Base-by-base conservation (phyloP, 306 rosid species). In the Lablab purpureus region DNA sequence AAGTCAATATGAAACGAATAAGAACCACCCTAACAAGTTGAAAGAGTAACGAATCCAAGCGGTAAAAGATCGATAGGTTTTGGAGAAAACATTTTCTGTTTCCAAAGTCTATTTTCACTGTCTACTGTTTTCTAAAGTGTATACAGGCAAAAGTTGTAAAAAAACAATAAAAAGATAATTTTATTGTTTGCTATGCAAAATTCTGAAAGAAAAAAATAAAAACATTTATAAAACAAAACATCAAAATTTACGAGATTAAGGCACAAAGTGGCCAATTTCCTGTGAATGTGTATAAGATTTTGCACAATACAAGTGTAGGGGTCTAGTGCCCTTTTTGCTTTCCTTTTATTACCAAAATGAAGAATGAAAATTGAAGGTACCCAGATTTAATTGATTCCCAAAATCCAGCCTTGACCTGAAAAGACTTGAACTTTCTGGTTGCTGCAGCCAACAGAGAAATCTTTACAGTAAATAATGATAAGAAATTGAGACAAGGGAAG, bases 351-450 rank as follows among this genome's bases (percentile, higher is more conserved):
- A 34, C 2, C 41, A 41, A 47, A 55, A 47, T 23, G 36, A 18
- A 18, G 13, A 43, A 78, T 71, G 18, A 22, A 49, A 76, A 79
- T 40, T n/a, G 41, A 82, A 58, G 46, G 59, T 91, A 95, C 99
- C 99, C 98, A 75, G 99, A 90, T 85, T 87, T 95, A 78, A 95
- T 90, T 62, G 94, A 90, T 32, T 95, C 98, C 99, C 99, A 95
- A 49, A 93, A 93, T 78, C 94, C 87, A 85, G 97, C 90, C 73
- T 80, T 90, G 81, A 90, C 88, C 79, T 77, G 88, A 82, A 83
- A 90, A 81, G 75, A 55, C 74, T 69, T 90, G 5, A 81, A 75
- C 87, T 83, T 90, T 85, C 70, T 89, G 30, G 87, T 82, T 8
- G 68, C 99, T 91, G 91, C 76, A 79, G 81, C 51, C 46, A 63